phyloP scores from a whole-genome alignment of 805 yeast species.

The Metschnikowia lochheadii region DNA sequence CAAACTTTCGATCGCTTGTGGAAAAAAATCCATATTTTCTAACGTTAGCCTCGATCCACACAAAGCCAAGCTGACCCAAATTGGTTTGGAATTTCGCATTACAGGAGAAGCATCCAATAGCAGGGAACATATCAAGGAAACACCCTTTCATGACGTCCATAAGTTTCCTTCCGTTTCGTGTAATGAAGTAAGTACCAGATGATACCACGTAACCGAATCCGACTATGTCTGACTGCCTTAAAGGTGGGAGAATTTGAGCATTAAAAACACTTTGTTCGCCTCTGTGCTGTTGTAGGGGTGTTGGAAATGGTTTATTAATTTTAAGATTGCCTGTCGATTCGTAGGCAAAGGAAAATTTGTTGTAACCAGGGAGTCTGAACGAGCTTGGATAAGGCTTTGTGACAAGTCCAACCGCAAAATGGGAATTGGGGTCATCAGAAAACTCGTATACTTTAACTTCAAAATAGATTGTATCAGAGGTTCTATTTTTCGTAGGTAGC shows the following conservation, averaged over 20 bases:
- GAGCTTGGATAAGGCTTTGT: constrained; percentile 68
- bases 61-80: constrained; percentile 43
- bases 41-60: constrained; percentile 49
- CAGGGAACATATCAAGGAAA: constrained; percentile 49
- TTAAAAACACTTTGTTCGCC: constrained; percentile 39
- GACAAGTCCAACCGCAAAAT: constrained; percentile 61
- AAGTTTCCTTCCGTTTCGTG: constrained; percentile 53
- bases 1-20: constrained; percentile 36
- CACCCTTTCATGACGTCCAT: constrained; percentile 49
- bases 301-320: constrained; percentile 59
- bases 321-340: constrained; percentile 70
- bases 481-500: constrained; percentile 36
- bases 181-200: constrained; percentile 48
- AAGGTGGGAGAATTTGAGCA: constrained; percentile 48
- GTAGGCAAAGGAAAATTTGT: constrained; percentile 64
- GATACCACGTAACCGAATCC: constrained; percentile 51
- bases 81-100: constrained; percentile 42
- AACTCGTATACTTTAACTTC: constrained; percentile 46
- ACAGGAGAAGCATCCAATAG: constrained; percentile 47
- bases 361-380: constrained; percentile 71
- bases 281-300: constrained; percentile 41
- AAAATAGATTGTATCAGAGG: constrained; percentile 51
- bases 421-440: constrained; percentile 36
- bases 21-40: constrained; percentile 55
- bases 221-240: constrained; percentile 50